Conservation (phyloP, 2,329 filamentous ascomycete genomes). For the Westerdykella sp. region DNA sequence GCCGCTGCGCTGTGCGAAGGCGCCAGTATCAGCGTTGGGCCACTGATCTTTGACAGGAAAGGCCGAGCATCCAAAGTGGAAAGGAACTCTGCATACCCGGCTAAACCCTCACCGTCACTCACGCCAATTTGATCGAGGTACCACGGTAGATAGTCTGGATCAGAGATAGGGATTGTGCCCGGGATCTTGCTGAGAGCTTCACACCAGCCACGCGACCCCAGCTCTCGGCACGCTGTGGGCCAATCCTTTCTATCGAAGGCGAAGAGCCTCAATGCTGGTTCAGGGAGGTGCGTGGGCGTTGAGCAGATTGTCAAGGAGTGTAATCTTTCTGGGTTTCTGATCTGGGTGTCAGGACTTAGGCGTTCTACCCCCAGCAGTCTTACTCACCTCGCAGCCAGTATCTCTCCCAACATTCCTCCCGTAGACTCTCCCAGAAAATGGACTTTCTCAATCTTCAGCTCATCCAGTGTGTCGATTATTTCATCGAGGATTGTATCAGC, state of each 20-base stretch:
- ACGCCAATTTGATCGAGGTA: conserved; percentile 26
- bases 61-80: conserved; percentile 27
- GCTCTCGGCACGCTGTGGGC: conserved; percentile 23
- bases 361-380: not conserved
- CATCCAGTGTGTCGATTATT: conserved; percentile 32
- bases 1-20: conserved; percentile 31
- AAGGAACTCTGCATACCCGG: conserved; percentile 32
- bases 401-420: conserved; percentile 29
- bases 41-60: conserved; percentile 20
- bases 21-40: conserved; percentile 29
- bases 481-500: conserved; percentile 27
- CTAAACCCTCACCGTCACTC: conserved; percentile 27
- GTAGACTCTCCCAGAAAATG: conserved; percentile 35
- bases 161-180: conserved; percentile 24
- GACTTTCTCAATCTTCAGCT: conserved; percentile 23
- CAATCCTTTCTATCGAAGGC: conserved; percentile 24
- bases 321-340: conserved; percentile 22
- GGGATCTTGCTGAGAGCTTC: conserved; percentile 23
- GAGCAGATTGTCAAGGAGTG: conserved; percentile 29
- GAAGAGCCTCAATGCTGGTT: conserved; percentile 23
- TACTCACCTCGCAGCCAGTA: conserved; percentile 22
- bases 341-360: not conserved
- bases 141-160: conserved; percentile 26
- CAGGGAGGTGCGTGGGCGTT: conserved; percentile 24
- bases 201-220: conserved; percentile 31